Base-by-base conservation (phyloP, 345 rosid genomes). In the Populus nigra region DNA sequence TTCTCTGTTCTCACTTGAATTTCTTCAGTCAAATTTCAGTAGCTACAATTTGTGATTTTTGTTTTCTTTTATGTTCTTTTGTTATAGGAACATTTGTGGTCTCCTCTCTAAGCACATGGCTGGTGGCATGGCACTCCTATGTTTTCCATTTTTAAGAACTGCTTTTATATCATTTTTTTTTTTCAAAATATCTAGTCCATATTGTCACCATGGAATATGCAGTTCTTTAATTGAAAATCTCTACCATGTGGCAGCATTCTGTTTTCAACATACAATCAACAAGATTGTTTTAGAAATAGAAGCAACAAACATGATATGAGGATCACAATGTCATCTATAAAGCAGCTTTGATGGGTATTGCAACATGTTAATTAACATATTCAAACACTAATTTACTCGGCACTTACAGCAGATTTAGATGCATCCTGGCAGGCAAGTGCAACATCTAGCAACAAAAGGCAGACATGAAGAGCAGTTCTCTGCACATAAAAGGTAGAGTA, bases 391-490 rank as follows among this genome's bases (percentile, higher is more conserved):
- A 10, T 69, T 41, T 66, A 53, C 22, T 59, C 29, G 10, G 65
- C 65, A 87, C 96, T 88, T 88, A 96, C 99, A 80, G 86, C 90
- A 80, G 93, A 87, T 84, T 86, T 92, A 71, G 91, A 88, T 49
- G 93, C 93, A 76, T 96, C 93, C 78, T 75, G 87, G 84, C 97
- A 89, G 76, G 98, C 98, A 81, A 94, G 88, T 16, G 88, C 87
- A 85, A 84, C 89, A 83, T 96, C 99, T 84, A 96, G 89, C 80
- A 94, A 74, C 88, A 96, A 78, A 68, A 92, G 91, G 79, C 98
- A 91, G 72, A 94, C 88, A 84, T 88, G 96, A 87, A 90, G 97
- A 33, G 97, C 98, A 23, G 86, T 87, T 74, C 90, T 86, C 98
- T 94, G 94, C 85, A 86, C 17, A 80, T 50, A 43, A 29, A 74